Evolutionary conservation across 2,329 filamentous ascomycete species (phyloP), one percentile per base, ranked within the genome.

Genomic region (Curvularia spicifera): DNA sequence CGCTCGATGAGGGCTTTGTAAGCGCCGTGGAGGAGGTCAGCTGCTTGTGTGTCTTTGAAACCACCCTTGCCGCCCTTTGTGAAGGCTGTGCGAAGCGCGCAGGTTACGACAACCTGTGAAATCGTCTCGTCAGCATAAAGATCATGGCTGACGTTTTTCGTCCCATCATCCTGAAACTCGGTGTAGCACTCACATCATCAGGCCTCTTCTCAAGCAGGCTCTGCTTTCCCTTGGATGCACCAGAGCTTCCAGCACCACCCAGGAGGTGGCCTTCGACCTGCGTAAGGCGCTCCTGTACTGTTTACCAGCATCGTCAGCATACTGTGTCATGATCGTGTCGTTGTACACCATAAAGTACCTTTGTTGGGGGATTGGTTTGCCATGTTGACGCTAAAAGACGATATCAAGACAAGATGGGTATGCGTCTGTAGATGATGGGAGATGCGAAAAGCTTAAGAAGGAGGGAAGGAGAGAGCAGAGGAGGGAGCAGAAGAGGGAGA

Each of bases 31-130:
- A 98, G 88, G 62, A 98, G 84, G 78, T 98, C 94, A 40, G 92
- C 86, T 6, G 91, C 91, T 54, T 87, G 84, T 8, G 95, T 98
- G 80, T 98, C 95, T 83, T 98, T 98, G 85, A 99, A 95, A 49
- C 88, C 90, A 68, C 95, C 95, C 80, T 93, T 93, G 72, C 93
- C 93, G 68, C 93, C 94, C 79, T 92, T 96, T 66, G 93, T 97
- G 79, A 98, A 88, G 71, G 95, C 87, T 15, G 92, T 96, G 71
- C 95, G 92, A 73, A 97, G 91, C 68, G 91, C 91, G 67, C 91
- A 91, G 62, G 95, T 98, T 63, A 99, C 88, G 72, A 99, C 95
- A 66, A 98, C 87, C 74, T 79, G 49, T 10, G 24, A 33, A 42
- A 13, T 31, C 12, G 31, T 28, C 6, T 8, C 15, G 49, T 61